These are phyloP conservation scores for Dactylellina cionopaga DNA, from an alignment of 2,329 filamentous ascomycete genomes.

Conservation along the genomic window DNA sequence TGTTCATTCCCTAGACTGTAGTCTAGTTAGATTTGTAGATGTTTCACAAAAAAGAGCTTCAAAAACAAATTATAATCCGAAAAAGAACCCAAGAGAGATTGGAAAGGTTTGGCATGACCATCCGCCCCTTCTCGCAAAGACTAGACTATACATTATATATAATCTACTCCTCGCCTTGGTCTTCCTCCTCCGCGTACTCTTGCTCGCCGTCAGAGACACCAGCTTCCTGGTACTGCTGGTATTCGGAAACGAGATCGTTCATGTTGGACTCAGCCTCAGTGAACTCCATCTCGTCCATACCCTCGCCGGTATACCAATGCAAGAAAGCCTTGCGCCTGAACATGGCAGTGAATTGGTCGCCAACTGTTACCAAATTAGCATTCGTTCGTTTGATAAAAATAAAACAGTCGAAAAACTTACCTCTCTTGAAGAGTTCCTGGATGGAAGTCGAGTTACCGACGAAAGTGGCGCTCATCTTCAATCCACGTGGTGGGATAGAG, in stretches of 20 bases:
- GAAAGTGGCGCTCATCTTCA: constrained; percentile 99
- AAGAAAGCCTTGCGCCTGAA: constrained; percentile 99
- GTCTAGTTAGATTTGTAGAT: neutral
- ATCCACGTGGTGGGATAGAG: constrained; percentile 95
- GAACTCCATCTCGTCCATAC: constrained; percentile 99
- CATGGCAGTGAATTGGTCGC: constrained; percentile 99
- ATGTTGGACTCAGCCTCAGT: constrained; percentile 99
- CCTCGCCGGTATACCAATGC: constrained; percentile 99
- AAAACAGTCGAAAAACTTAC: constrained; percentile 10
- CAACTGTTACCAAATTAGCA: constrained; percentile 65
- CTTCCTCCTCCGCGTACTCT: constrained; percentile 87
- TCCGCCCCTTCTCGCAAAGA: constrained; percentile 27
- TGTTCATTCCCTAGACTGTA: neutral
- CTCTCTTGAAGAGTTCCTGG: constrained; percentile 99
- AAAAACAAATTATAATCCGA: too few relatives aligned
- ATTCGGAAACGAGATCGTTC: constrained; percentile 99
- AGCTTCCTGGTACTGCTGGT: constrained; percentile 99
- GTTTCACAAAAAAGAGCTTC: neutral
- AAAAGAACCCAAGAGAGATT: neutral
- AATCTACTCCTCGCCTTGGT: constrained; percentile 75
- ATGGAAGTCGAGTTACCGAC: constrained; percentile 99
- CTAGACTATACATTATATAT: constrained; percentile 63
- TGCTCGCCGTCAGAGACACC: constrained; percentile 96
- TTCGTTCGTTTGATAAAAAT: neutral
- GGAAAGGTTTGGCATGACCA: constrained; percentile 16